These are phyloP conservation scores for Trypanosoma scelopori DNA, from an alignment of 208 protist species.

Conservation along the genomic window DNA sequence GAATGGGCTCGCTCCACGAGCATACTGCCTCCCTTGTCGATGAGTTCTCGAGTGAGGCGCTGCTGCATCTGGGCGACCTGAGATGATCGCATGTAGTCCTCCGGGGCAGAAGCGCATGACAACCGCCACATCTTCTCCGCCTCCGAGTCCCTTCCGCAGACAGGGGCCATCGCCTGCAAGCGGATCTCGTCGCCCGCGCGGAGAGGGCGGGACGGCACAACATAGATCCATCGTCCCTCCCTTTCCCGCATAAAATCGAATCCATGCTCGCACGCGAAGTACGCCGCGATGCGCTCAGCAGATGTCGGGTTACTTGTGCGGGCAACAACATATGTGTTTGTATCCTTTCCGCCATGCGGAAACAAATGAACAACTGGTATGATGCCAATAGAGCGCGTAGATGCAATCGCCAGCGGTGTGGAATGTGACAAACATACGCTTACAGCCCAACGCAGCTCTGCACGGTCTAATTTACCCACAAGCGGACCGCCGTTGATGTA, in stretches of 20 bases:
- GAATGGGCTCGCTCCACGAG: background rate
- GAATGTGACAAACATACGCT: constrained; percentile 85
- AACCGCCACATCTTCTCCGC: constrained; percentile 87
- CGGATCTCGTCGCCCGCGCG: constrained; percentile 69
- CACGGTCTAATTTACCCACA: constrained; percentile 75
- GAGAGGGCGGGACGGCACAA: constrained; percentile 58
- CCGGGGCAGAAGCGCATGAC: constrained; percentile 68
- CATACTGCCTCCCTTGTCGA: constrained; percentile 34
- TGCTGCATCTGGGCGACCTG: constrained; percentile 46
- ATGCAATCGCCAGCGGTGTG: constrained; percentile 74
- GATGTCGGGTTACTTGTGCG: constrained; percentile 47
- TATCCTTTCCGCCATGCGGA: constrained; percentile 73
- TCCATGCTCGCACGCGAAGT: constrained; percentile 49
- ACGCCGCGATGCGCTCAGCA: constrained; percentile 47
- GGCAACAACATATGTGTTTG: constrained; percentile 71
- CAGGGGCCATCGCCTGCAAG: constrained; percentile 86
- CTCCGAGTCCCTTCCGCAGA: constrained; percentile 80
- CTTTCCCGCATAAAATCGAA: constrained; percentile 54
- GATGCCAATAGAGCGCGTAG: constrained; percentile 75
- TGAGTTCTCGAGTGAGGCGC: constrained; percentile 46
- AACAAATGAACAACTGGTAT: constrained; percentile 87
- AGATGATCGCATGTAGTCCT: constrained; percentile 59
- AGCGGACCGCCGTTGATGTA: constrained; percentile 89
- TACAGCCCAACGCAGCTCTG: constrained; percentile 86
- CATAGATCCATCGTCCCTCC: constrained; percentile 72